Base-by-base conservation (phyloP, 305 asterid genomes). In the Rubia peregrina region DNA sequence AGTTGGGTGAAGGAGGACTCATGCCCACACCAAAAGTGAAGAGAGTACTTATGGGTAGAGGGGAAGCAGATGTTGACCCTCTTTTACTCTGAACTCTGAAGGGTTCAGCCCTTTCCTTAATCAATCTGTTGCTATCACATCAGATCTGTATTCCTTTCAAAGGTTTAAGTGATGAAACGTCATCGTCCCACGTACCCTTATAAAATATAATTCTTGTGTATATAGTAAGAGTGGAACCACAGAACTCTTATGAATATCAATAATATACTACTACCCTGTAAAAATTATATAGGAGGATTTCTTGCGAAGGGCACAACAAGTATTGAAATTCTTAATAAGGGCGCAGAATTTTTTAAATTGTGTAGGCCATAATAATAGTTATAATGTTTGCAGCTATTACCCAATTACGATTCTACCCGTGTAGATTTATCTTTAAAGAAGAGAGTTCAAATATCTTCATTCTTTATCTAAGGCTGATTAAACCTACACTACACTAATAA, bases 401-500 rank as follows among this genome's bases (percentile, higher is more conserved):
- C 38, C 38, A 33, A 33, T 33, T 33, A 33, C 38, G 3, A 33
- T 33, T 33, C 3, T 33, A 33, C 3, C 38, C 38, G 1, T 3
- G 5, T 33, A 2, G 38, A 33, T 33, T 33, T 33, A 33, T 33
- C 38, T 3, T 33, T 1, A 33, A 33, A 33, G 38, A 33, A 33
- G 38, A 33, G 38, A 33, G 38, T 33, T 33, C 38, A 33, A 33
- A 33, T 33, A 33, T 33, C 38, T 33, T 33, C 38, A 33, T 33
- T 33, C 2, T 30, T 30, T 30, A 1, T 30, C 33, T 30, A 30
- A 1, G 3, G 3, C 4, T 4, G 3, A 1, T 3, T 33, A 33
- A 33, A 33, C 38, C 38, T 33, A 62, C 66, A 64, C 75, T 76
- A 49, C 36, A 19, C 66, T 65, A 61, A 70, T 73, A 41, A 68